These are phyloP conservation scores for Penicillium cosmopolitanum DNA, from an alignment of 495 filamentous ascomycete genomes.

Conservation along the genomic window DNA sequence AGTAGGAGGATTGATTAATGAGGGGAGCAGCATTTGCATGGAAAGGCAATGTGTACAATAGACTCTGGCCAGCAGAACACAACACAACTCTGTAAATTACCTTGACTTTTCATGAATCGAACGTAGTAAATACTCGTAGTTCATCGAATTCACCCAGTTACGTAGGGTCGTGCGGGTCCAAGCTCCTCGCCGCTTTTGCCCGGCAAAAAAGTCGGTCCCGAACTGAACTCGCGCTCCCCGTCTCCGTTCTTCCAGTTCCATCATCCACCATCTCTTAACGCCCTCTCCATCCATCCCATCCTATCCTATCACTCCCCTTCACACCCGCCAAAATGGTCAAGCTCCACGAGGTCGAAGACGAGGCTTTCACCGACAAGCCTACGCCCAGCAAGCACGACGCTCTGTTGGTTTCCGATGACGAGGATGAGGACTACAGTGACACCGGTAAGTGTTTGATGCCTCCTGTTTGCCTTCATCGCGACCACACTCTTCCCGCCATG, in stretches of 20 bases:
- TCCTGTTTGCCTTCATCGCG: constrained; percentile 7
- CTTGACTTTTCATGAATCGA: constrained; percentile 8
- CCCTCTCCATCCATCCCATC: constrained; percentile 19
- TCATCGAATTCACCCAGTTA: no score
- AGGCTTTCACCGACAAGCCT: constrained; percentile 82
- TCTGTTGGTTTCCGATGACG: constrained; percentile 68
- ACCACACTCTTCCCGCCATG: constrained; percentile 15
- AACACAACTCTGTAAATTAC: constrained; percentile 31
- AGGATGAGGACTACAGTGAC: constrained; percentile 82
- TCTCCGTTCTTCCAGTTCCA: constrained; percentile 16
- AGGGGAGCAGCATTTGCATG: constrained; percentile 13
- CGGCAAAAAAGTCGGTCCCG: constrained; percentile 51
- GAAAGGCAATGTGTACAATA: constrained; percentile 30
- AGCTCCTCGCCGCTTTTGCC: constrained; percentile 49
- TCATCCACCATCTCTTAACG: not conserved
- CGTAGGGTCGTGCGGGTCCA: constrained; percentile 25
- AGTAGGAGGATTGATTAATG: constrained; percentile 3
- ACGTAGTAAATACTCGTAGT: no score
- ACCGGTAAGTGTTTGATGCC: constrained; percentile 63
- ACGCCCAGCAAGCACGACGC: constrained; percentile 56
- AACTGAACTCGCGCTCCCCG: constrained; percentile 26
- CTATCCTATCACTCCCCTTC: constrained; percentile 12
- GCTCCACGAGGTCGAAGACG: constrained; percentile 93
- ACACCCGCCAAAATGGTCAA: constrained; percentile 79
- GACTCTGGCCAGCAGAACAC: constrained; percentile 11